Evolutionary conservation across 805 yeast genomes (phyloP).

Genomic region (Kuraishia floccosa): DNA sequence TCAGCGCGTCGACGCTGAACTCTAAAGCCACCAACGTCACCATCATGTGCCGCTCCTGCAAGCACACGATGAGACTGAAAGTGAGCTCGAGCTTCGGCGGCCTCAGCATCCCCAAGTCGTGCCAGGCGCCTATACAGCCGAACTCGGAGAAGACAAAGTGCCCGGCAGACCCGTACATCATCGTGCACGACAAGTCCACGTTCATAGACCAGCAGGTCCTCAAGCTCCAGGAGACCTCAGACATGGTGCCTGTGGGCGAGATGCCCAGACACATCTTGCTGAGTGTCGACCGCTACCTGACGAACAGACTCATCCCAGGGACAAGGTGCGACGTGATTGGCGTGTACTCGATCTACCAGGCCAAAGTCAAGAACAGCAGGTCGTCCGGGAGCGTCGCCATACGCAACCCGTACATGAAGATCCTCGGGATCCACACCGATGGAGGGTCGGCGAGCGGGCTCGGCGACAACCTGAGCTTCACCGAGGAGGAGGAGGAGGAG

Average conservation of each 20-base stretch:
- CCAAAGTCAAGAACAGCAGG: conserved; percentile 42
- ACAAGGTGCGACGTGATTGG: conserved; percentile 89
- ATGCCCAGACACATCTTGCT: conserved; percentile 90
- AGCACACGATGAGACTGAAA: conserved; percentile 59
- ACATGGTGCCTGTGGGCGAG: conserved; percentile 98
- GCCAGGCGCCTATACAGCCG: conserved; percentile 47
- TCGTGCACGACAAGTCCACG: conserved; percentile 87
- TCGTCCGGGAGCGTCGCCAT: conserved; percentile 66
- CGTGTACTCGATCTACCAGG: conserved; percentile 82
- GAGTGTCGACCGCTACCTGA: conserved; percentile 80
- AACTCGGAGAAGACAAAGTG: conserved; percentile 46
- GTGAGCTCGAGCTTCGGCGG: conserved; percentile 63
- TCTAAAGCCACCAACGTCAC: conserved; percentile 82
- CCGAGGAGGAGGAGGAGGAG: conserved; percentile 92
- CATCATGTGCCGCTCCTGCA: conserved; percentile 79
- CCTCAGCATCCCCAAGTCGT: conserved; percentile 52
- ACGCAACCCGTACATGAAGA: conserved; percentile 82
- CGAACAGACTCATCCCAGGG: conserved; percentile 91
- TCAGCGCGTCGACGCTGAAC: conserved; percentile 78
- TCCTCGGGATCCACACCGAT: conserved; percentile 79
- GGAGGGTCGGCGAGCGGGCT: conserved; percentile 41
- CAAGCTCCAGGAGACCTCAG: conserved; percentile 95
- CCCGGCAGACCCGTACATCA: conserved; percentile 86
- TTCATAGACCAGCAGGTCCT: conserved; percentile 92
- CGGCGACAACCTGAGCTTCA: conserved; percentile 38